phyloP scores from a whole-genome alignment of 2,329 filamentous ascomycete genomes.

The Lachnellula occidentalis region DNA sequence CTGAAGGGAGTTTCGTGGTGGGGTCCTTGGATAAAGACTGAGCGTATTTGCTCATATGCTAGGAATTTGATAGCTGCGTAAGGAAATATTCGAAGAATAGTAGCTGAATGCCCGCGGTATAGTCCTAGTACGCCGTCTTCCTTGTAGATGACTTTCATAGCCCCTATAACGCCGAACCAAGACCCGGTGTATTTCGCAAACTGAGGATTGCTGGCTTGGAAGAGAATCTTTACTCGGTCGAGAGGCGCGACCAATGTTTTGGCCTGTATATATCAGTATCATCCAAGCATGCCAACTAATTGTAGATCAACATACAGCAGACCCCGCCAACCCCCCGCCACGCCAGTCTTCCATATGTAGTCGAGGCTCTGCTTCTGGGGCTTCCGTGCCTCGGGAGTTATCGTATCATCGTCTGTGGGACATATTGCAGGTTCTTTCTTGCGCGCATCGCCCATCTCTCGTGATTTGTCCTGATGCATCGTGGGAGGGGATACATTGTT shows the following conservation, averaged over 20 bases:
- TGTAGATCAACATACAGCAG: conserved; percentile 58
- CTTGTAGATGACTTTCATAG: conserved; percentile 77
- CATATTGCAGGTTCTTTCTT: conserved; percentile 37
- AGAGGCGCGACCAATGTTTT: conserved; percentile 95
- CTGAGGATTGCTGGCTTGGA: conserved; percentile 90
- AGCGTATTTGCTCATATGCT: conserved; percentile 92
- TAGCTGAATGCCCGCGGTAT: conserved; percentile 92
- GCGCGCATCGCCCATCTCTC: conserved; percentile 32
- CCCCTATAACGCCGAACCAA: conserved; percentile 76
- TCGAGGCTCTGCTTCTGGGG: conserved; percentile 69
- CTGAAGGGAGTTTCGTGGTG: conserved; percentile 76
- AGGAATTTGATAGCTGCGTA: conserved; percentile 98
- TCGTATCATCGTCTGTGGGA: conserved; percentile 47
- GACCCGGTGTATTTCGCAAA: conserved; percentile 90
- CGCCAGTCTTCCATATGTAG: conserved; percentile 75
- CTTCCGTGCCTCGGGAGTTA: conserved; percentile 39
- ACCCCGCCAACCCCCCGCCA: conserved; percentile 91
- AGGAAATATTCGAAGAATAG: conserved; percentile 88
- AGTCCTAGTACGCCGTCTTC: conserved; percentile 70
- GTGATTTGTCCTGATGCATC: conserved; percentile 39
- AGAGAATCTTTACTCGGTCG: conserved; percentile 97
- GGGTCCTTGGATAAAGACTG: conserved; percentile 63
- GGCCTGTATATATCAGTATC: conserved; percentile 49
- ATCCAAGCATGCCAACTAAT: neutral
- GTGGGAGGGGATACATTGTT: conserved; percentile 49